phyloP scores from a whole-genome alignment of 139 green algal species.

The Deuterostichococcus epilithicus region DNA sequence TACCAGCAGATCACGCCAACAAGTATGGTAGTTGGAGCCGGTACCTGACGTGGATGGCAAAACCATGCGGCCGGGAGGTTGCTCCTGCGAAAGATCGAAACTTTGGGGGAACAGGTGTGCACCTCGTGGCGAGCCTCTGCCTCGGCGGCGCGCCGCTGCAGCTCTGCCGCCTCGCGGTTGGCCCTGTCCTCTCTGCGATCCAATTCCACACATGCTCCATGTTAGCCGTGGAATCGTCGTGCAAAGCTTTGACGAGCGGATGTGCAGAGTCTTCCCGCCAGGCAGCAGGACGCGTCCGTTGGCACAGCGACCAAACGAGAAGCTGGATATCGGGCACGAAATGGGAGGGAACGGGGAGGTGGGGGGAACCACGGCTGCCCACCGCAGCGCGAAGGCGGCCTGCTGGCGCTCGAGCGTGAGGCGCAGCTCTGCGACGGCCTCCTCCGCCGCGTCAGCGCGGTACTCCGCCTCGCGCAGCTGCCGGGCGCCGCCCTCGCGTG shows the following conservation, averaged over 20 bases:
- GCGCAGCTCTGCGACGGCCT: conserved; percentile 33
- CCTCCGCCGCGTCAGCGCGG: conserved; percentile 54
- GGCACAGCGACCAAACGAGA: no score
- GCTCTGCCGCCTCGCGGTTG: conserved; percentile 51
- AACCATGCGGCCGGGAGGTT: no score
- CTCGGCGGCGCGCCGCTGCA: conserved; percentile 65
- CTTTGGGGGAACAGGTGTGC: no score
- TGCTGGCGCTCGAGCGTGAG: conserved; percentile 36
- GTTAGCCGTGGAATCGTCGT: no score
- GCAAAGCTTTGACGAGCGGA: no score
- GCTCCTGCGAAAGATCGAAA: no score
- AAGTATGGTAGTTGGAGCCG: no score
- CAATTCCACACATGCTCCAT: no score
- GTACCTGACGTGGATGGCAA: no score
- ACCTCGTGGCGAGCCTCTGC: conserved; percentile 76
- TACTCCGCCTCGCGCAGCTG: conserved; percentile 54
- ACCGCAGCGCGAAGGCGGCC: conserved; percentile 4
- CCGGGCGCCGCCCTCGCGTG: conserved; percentile 41
- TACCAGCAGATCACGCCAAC: no score
- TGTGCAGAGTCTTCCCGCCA: no score
- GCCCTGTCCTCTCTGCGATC: conserved; percentile 38
- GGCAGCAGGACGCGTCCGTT: no score
- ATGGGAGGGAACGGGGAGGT: background rate
- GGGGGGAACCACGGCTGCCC: background rate
- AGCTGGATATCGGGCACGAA: conserved; percentile 21